These are phyloP conservation scores for Venturia asperata DNA, from an alignment of 2,329 filamentous ascomycete genomes.

Conservation along the genomic window DNA sequence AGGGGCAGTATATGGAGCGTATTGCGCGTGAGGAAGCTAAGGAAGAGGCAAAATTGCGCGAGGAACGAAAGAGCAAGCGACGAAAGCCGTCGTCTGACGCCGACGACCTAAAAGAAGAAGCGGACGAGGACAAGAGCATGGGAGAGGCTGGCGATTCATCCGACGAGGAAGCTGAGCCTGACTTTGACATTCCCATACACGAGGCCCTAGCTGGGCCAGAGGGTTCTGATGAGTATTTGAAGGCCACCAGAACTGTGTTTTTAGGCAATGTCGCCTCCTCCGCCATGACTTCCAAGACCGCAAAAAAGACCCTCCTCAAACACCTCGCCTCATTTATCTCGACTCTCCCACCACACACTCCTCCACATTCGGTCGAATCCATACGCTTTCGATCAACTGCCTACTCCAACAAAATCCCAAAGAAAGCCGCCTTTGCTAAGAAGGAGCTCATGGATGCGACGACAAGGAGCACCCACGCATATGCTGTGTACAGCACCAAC, in stretches of 20 bases:
- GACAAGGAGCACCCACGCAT: constrained; percentile 88
- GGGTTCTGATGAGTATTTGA: constrained; percentile 60
- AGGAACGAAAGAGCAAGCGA: constrained; percentile 32
- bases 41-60: constrained; percentile 29
- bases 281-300: constrained; percentile 74
- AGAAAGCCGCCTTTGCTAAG: constrained; percentile 89
- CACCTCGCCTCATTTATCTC: constrained; percentile 72
- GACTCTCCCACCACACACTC: constrained; percentile 39
- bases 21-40: constrained; percentile 45
- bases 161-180: constrained; percentile 30
- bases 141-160: constrained; percentile 27
- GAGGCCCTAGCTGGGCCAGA: constrained; percentile 40
- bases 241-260: constrained; percentile 85
- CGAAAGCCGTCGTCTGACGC: constrained; percentile 25
- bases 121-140: constrained; percentile 24
- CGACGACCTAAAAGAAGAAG: constrained; percentile 25
- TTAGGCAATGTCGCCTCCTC: constrained; percentile 80
- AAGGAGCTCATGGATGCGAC: constrained; percentile 86
- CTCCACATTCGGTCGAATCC: constrained; percentile 71
- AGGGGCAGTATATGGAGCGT: constrained; percentile 62
- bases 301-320: constrained; percentile 67
- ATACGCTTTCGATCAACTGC: constrained; percentile 91
- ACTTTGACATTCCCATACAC: constrained; percentile 44
- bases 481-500: constrained; percentile 75
- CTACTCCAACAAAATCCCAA: constrained; percentile 74